Evolutionary conservation across 179 eudicot species (phyloP), one percentile per base, ranked within the genome.

Genomic region (Gypsophila paniculata): DNA sequence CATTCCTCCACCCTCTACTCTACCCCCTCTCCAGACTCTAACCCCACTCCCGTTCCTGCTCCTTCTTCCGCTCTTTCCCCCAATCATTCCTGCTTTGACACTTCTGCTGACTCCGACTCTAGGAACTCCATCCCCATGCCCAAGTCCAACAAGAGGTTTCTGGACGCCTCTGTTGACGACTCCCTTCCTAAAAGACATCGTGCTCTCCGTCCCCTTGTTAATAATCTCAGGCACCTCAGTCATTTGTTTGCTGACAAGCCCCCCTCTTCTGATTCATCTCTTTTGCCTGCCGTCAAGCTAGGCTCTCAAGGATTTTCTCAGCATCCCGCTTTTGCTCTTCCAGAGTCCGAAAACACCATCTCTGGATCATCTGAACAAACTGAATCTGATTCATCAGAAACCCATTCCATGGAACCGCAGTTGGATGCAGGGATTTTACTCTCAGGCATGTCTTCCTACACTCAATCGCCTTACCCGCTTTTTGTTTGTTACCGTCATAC

Each of bases 311-410:
- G 26, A 7, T 76, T 65, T 17, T 59, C 77, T 66, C 79, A 75
- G 70, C 87, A 65, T 61, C 79, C 70, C 59, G 78, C 75, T 57
- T 76, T 70, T 66, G 74, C 69, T 65, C 52, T 67, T 65, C 52
- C 9, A 11, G 15, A 46, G 15, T 46, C 52, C 1, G 88, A 85
- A 80, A 85, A 80, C 53, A 73, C 83, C 70, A 69, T 75, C 64
- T 82, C 89, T 68, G 89, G 85, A 49, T 93, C 97, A 61, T 78
- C 89, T 12, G 96, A 94, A 78, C 86, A 86, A 76, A 86, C 97
- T 72, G 92, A 94, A 87, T 88, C 96, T 55, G 99, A 91, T 83
- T 91, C 96, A 67, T 87, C 95, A 8, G 92, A 83, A 36, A 87
- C 93, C 18, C 88, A 87, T 68, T 90, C 91, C 66, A 61, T 88